phyloP scores from a whole-genome alignment of 2,329 filamentous ascomycete species.

The Pseudogymnoascus destructans region DNA sequence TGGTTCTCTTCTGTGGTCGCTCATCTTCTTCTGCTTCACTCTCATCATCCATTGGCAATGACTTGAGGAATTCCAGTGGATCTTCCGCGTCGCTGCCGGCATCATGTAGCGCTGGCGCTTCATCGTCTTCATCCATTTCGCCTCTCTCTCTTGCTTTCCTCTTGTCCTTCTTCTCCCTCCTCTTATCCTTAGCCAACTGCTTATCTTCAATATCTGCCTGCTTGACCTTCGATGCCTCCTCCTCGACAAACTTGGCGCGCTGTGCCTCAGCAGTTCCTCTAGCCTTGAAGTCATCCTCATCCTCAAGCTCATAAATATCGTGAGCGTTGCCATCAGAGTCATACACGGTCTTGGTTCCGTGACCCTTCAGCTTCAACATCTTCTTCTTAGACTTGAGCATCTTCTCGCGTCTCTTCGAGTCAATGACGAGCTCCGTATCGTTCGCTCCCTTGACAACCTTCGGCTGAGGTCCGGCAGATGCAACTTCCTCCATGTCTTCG shows the following conservation, averaged over 20 bases:
- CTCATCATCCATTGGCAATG: constrained; percentile 38
- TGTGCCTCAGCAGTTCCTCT: constrained; percentile 66
- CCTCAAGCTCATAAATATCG: constrained; percentile 75
- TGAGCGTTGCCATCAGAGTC: constrained; percentile 84
- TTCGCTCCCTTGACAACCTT: constrained; percentile 56
- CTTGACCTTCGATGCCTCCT: constrained; percentile 57
- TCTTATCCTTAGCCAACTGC: constrained; percentile 63
- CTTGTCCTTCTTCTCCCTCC: constrained; percentile 61
- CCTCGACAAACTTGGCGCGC: constrained; percentile 62
- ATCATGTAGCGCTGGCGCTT: constrained; percentile 23
- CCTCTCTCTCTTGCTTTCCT: constrained; percentile 52
- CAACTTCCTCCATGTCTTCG: constrained; percentile 29
- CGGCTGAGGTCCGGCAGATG: constrained; percentile 29
- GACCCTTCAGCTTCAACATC: constrained; percentile 78
- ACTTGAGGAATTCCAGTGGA: constrained; percentile 44
- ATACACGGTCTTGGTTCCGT: constrained; percentile 73
- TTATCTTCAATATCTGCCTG: constrained; percentile 76
- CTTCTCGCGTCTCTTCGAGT: constrained; percentile 92
- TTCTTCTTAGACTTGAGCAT: constrained; percentile 92
- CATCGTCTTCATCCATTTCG: constrained; percentile 32
- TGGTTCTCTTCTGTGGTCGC: constrained; percentile 48
- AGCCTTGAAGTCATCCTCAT: constrained; percentile 66
- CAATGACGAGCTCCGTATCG: constrained; percentile 63
- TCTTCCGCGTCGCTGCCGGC: constrained; percentile 36
- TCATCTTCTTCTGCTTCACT: constrained; percentile 31